Conservation (phyloP, 2,329 filamentous ascomycete species). For the Ceratocystis albifundus region DNA sequence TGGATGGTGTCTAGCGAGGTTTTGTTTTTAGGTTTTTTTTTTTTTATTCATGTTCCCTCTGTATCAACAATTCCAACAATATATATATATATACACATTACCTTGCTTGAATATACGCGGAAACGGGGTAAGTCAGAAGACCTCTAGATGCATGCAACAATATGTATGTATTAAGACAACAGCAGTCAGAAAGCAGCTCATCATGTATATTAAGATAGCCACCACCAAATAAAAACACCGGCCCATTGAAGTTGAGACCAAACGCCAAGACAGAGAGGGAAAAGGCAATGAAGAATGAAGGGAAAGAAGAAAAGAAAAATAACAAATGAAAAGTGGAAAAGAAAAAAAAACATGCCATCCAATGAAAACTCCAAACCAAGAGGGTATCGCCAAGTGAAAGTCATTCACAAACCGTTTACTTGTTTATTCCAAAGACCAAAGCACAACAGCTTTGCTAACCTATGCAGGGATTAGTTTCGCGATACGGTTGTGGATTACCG, state of each 20-base stretch:
- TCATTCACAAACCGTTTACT: slow-evolving; percentile 12
- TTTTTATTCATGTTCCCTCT: background rate
- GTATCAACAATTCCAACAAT: background rate
- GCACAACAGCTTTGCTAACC: background rate
- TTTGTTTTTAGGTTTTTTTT: background rate
- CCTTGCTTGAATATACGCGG: background rate
- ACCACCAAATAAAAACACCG: slow-evolving; percentile 11
- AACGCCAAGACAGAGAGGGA: slow-evolving; percentile 1
- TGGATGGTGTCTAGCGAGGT: background rate
- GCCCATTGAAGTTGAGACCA: background rate
- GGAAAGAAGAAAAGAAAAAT: too few relatives aligned
- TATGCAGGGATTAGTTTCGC: slow-evolving; percentile 15
- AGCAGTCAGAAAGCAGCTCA: background rate
- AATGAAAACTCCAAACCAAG: slow-evolving; percentile 8
- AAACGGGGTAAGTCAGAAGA: too few relatives aligned
- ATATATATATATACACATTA: background rate
- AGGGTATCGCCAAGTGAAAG: slow-evolving; percentile 18
- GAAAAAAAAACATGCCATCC: background rate
- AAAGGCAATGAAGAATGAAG: background rate
- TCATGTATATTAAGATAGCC: background rate
- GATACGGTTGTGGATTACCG: slow-evolving; percentile 31
- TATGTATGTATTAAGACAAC: background rate
- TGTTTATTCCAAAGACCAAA: background rate
- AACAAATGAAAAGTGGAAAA: background rate
- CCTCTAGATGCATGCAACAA: background rate